phyloP scores from a whole-genome alignment of 441 rosid species.

The Populus hybrid region DNA sequence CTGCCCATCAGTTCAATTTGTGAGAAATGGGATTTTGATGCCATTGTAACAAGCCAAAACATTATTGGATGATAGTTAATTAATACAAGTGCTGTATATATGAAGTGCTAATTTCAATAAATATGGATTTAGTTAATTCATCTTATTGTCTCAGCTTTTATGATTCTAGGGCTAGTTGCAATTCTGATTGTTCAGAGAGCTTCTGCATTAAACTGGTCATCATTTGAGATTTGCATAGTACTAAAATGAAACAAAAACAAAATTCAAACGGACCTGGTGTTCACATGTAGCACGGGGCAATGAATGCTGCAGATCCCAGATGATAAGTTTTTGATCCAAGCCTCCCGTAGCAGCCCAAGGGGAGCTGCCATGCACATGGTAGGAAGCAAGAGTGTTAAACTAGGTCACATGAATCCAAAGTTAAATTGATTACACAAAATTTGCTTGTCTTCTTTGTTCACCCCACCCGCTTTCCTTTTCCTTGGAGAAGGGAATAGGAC shows the following conservation, averaged over 20 bases:
- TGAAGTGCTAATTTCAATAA: background rate
- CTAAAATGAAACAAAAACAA: background rate
- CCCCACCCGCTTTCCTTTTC: background rate
- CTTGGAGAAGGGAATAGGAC: background rate
- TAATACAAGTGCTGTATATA: background rate
- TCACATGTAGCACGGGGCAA: conserved; percentile 60
- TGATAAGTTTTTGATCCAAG: conserved; percentile 74
- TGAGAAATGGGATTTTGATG: conserved; percentile 4
- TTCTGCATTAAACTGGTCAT: background rate
- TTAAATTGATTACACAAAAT: background rate
- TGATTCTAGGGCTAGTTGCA: background rate
- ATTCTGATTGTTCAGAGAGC: background rate
- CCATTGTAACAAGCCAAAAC: background rate
- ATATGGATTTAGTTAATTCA: background rate
- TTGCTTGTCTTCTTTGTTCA: background rate
- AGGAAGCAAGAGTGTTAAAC: background rate
- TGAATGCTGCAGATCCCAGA: conserved; percentile 83
- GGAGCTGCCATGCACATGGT: conserved; percentile 27
- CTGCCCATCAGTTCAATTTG: conserved; percentile 29
- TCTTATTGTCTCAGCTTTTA: background rate
- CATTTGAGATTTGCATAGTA: background rate
- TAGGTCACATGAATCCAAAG: background rate
- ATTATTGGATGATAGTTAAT: background rate
- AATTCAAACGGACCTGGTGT: conserved; percentile 49
- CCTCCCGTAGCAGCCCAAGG: conserved; percentile 87